phyloP scores from a whole-genome alignment of 208 protist genomes.

The Leishmania arabica region DNA sequence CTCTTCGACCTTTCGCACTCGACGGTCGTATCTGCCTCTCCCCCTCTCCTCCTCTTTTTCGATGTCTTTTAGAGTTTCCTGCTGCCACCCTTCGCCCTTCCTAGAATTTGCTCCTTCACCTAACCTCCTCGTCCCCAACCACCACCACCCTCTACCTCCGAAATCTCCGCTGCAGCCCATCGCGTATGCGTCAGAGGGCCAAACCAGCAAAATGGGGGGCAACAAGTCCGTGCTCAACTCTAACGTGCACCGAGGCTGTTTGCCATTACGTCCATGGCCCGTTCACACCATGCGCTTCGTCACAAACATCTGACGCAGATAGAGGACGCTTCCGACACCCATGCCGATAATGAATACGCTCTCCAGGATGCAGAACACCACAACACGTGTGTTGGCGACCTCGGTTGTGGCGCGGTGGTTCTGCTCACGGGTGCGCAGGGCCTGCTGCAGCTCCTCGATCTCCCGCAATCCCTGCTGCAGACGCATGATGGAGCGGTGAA shows the following conservation, averaged over 20 bases:
- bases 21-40: not conserved
- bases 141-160: constrained; percentile 37
- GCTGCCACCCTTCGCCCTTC: not conserved
- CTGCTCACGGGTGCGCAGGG: constrained; percentile 63
- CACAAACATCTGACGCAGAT: constrained; percentile 75
- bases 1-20: not conserved
- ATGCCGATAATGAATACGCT: constrained; percentile 68
- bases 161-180: constrained; percentile 78
- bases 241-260: not conserved
- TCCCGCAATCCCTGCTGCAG: constrained; percentile 70
- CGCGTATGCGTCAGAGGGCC: constrained; percentile 41
- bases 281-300: constrained; percentile 75
- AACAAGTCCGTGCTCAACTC: not conserved
- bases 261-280: not conserved
- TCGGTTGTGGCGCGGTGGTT: constrained; percentile 81
- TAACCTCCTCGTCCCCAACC: constrained; percentile 40
- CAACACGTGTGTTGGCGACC: constrained; percentile 81
- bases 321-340: constrained; percentile 75
- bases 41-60: not conserved
- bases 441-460: constrained; percentile 80
- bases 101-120: no score
- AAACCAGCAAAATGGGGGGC: not conserved
- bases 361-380: constrained; percentile 80
- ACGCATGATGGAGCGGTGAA: constrained; percentile 63
- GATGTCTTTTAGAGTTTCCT: not conserved